phyloP scores from a whole-genome alignment of 176 grass and related monocot species.

The Echinochloa phyllopogon region DNA sequence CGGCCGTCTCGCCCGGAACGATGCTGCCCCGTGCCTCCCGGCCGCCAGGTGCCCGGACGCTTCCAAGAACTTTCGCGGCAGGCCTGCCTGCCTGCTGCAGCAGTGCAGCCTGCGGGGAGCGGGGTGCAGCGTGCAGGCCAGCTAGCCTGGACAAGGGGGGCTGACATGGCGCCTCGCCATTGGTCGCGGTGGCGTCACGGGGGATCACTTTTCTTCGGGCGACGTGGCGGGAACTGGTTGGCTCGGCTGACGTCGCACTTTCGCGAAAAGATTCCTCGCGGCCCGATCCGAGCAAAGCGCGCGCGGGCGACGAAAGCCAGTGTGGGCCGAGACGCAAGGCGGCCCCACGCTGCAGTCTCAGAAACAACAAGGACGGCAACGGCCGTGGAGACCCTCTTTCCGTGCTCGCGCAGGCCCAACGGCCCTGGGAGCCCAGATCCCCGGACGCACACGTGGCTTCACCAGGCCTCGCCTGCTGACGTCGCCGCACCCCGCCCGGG shows the following conservation, averaged over 20 bases:
- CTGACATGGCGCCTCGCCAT: neutral
- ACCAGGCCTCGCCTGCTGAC: neutral
- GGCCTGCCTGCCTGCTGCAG: neutral
- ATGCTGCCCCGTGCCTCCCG: neutral
- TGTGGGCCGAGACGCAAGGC: neutral
- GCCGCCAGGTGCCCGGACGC: neutral
- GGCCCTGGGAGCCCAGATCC: slow-evolving; percentile 25
- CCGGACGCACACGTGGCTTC: slow-evolving; percentile 25
- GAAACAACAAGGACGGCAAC: no score
- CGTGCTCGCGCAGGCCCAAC: neutral
- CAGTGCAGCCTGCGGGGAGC: neutral
- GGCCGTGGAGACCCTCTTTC: neutral
- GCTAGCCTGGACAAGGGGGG: neutral
- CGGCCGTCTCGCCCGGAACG: neutral
- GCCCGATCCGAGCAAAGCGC: slow-evolving; percentile 14
- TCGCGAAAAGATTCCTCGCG: slow-evolving; percentile 4
- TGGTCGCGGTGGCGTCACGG: neutral
- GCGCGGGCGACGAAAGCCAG: neutral
- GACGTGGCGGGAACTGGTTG: neutral
- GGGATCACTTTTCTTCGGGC: neutral
- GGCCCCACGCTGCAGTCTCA: neutral
- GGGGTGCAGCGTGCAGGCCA: neutral
- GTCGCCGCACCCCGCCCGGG: neutral
- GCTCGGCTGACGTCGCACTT: neutral
- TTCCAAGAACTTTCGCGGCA: slow-evolving; percentile 27